Evolutionary conservation across 192 early-diverging fungal species (phyloP).

Genomic region (Physocladia obscura): DNA sequence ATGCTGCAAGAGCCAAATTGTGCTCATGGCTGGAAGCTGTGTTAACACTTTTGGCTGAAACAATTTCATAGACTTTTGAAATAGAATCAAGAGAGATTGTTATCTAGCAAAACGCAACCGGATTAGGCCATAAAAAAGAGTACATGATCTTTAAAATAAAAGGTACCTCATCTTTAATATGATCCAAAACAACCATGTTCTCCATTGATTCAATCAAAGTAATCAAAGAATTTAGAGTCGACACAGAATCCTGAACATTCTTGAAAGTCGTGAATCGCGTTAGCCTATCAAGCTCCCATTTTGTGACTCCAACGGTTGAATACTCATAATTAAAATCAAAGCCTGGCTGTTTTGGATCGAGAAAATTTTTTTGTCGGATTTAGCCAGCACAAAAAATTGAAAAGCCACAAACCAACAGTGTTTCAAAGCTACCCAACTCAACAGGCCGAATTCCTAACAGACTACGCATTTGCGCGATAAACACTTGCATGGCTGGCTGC

Average conservation of each 20-base stretch:
- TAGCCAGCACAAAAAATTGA: slow-evolving; percentile 8
- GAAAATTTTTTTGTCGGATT: background rate
- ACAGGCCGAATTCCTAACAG: slow-evolving; percentile 74
- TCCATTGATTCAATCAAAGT: slow-evolving; percentile 74
- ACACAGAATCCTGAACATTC: slow-evolving; percentile 71
- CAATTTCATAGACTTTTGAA: background rate
- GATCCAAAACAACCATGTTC: slow-evolving; percentile 91
- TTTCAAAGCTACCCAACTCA: slow-evolving; percentile 30
- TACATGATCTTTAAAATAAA: background rate
- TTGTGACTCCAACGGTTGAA: slow-evolving; percentile 67
- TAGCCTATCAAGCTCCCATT: slow-evolving; percentile 79
- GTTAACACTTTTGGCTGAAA: background rate
- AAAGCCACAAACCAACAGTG: slow-evolving; percentile 25
- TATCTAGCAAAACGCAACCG: background rate
- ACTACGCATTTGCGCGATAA: slow-evolving; percentile 76
- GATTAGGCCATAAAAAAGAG: background rate
- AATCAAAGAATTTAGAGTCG: slow-evolving; percentile 77
- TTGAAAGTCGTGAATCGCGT: slow-evolving; percentile 67
- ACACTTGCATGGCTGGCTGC: slow-evolving; percentile 74
- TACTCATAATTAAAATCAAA: slow-evolving; percentile 40
- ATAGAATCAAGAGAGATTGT: background rate
- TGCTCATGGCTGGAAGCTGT: background rate
- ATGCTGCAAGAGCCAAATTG: slow-evolving; percentile 50
- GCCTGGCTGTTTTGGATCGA: slow-evolving; percentile 22
- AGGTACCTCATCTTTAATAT: slow-evolving; percentile 71